phyloP scores from a whole-genome alignment of 2,329 filamentous ascomycete species.

The Endocalyx cinctus region DNA sequence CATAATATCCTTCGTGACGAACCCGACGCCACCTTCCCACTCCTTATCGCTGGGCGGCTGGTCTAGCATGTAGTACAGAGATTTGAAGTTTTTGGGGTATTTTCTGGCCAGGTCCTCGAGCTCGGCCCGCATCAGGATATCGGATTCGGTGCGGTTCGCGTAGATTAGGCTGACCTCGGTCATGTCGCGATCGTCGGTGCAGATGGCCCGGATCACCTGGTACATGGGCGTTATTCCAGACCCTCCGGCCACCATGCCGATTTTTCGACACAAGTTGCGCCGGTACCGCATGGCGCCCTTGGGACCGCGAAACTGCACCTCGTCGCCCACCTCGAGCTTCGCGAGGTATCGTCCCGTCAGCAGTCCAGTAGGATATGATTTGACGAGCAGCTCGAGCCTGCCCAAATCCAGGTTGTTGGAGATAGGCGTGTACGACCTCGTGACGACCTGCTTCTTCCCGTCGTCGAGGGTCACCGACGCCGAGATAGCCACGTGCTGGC shows the following conservation, averaged over 20 bases:
- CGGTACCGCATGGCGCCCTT: slow-evolving; percentile 53
- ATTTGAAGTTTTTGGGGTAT: slow-evolving; percentile 49
- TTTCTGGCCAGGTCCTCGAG: slow-evolving; percentile 48
- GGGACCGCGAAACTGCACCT: slow-evolving; percentile 49
- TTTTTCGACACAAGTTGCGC: slow-evolving; percentile 34
- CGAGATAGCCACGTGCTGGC: slow-evolving; percentile 52
- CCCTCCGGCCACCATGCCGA: slow-evolving; percentile 54
- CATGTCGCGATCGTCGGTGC: slow-evolving; percentile 53
- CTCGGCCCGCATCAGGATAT: slow-evolving; percentile 54
- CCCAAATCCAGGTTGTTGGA: slow-evolving; percentile 48
- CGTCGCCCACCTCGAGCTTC: slow-evolving; percentile 42
- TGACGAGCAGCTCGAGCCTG: slow-evolving; percentile 45
- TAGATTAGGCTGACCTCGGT: slow-evolving; percentile 56
- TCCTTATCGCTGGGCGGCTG: slow-evolving; percentile 33
- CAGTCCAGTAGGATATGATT: slow-evolving; percentile 45
- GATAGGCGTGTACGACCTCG: slow-evolving; percentile 50
- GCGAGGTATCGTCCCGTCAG: slow-evolving; percentile 47
- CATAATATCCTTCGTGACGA: slow-evolving; percentile 48
- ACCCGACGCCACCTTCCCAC: slow-evolving; percentile 48
- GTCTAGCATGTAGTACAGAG: slow-evolving; percentile 56
- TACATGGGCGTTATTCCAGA: slow-evolving; percentile 53
- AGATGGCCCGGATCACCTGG: slow-evolving; percentile 60
- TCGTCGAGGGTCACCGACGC: slow-evolving; percentile 42
- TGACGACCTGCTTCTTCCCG: slow-evolving; percentile 34
- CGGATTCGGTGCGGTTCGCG: slow-evolving; percentile 53